A percentile compares a stretch with the other conserved stretches of the same genome.
Evolutionary conservation across 2,329 filamentous ascomycete genomes (phyloP).

Genomic region (Aspergillus pseudoviridinutans): DNA sequence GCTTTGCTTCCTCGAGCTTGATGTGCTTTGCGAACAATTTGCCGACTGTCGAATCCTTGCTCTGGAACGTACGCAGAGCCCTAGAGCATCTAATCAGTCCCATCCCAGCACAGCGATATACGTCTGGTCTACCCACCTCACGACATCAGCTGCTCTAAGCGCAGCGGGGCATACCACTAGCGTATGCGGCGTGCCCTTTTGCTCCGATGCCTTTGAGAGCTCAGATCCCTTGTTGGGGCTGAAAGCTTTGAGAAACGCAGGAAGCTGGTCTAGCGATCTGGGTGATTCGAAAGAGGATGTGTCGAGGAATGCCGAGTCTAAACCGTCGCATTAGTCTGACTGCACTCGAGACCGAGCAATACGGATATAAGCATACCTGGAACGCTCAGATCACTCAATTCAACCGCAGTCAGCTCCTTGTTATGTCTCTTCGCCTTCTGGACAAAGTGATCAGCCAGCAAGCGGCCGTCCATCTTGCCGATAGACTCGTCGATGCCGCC

Average conservation of each 20-base stretch:
- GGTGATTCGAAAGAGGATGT: constrained; percentile 68
- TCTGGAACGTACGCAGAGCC: constrained; percentile 71
- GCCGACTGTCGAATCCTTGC: constrained; percentile 70
- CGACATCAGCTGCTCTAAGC: constrained; percentile 78
- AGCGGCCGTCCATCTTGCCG: constrained; percentile 73
- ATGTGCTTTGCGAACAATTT: constrained; percentile 99
- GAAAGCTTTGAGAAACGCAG: constrained; percentile 68
- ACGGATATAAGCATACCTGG: constrained; percentile 54
- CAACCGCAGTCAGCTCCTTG: constrained; percentile 73
- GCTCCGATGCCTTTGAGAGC: constrained; percentile 62
- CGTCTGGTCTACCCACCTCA: constrained; percentile 50
- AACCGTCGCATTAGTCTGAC: constrained; percentile 4
- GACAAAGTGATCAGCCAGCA: constrained; percentile 81
- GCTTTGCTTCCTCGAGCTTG: constrained; percentile 82
- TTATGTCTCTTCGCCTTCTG: constrained; percentile 75
- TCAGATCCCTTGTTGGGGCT: constrained; percentile 52
- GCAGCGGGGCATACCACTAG: constrained; percentile 83
- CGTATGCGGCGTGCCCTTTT: constrained; percentile 75
- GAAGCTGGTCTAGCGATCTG: constrained; percentile 68
- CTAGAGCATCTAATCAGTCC: constrained; percentile 37
- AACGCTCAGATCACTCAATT: constrained; percentile 77
- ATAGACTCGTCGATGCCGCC: constrained; percentile 76
- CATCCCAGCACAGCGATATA: not conserved
- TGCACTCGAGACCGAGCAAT: not conserved
- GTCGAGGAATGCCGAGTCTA: constrained; percentile 72